Evolutionary conservation across 2,329 filamentous ascomycete species (phyloP), one percentile per base, ranked within the genome.

Genomic region (Sphaerulina populicola): DNA sequence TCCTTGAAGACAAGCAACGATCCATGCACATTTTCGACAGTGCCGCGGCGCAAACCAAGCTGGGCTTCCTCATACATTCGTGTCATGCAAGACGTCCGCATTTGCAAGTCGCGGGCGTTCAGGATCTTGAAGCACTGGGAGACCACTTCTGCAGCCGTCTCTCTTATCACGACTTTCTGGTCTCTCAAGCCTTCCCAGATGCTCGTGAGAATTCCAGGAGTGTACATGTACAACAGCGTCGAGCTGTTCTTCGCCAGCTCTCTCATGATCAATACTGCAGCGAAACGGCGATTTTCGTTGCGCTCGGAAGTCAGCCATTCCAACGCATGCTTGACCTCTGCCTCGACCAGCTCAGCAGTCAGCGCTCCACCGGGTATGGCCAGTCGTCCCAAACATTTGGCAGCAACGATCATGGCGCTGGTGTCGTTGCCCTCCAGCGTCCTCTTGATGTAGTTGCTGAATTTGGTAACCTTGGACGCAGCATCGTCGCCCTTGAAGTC

Each of bases 301-400:
- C 91, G 81, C 67, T 97, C 94, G 44, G 90, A 90, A 66, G 97
- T 91, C 51, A 98, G 80, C 87, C 90, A 97, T 72, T 98, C 93
- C 48, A 98, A 77, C 1, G 94, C 90, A 14, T 89, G 93, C 69
- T 96, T 94, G 55, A 97, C 90, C 70, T 98, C 91, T 49, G 89
- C 91, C 66, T 98, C 93, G 51, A 98, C 93, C 49, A 98, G 76
- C 69, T 97, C 91, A 6, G 91, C 94, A 40, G 94, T 95, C 57
- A 97, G 77, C 30, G 93, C 90, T 54, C 93, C 93, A 56, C 93
- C 93, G 0, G 93, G 93, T 60, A 88, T 84, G 55, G 91, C 94
- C 53, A 98, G 78, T 66, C 90, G 87, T 41, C 93, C 93, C 27
- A 98, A 77, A 3, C 91, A 90, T 59, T 86, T 82, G 38, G 93